Percentiles rank a stretch among this genome's conserved stretches.
phyloP scores from a whole-genome alignment of 139 green algal genomes.

The Coelastrella sp. region DNA sequence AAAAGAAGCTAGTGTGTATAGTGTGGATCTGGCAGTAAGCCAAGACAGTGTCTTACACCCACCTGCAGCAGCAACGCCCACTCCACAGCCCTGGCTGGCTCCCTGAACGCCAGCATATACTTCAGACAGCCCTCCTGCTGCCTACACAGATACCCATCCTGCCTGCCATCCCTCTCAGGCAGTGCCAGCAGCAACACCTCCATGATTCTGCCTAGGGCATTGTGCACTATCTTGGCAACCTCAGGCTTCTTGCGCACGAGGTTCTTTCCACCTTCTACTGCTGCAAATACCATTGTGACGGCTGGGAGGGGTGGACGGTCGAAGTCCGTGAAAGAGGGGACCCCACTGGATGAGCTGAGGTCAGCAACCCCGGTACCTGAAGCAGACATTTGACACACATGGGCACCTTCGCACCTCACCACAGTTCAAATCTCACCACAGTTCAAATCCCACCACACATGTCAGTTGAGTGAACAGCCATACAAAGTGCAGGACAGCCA shows the following conservation, averaged over 20 bases:
- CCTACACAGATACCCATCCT: constrained; percentile 62
- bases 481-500: no score
- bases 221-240: background rate
- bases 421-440: no score
- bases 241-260: constrained; percentile 5
- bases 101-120: constrained; percentile 66
- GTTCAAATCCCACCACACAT: no score
- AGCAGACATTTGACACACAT: background rate
- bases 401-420: no score
- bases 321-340: background rate
- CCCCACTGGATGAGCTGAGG: constrained; percentile 6
- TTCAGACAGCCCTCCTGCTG: constrained; percentile 48
- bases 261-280: constrained; percentile 22
- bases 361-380: constrained; percentile 24
- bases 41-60: no score
- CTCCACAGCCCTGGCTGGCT: constrained; percentile 49
- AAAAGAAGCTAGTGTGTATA: no score
- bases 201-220: background rate
- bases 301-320: background rate
- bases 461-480: no score
- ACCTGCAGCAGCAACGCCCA: constrained; percentile 58
- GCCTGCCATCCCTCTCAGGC: constrained; percentile 2
- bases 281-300: constrained; percentile 25
- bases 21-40: no score
- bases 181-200: constrained; percentile 29